Percentiles rank a stretch among this genome's conserved stretches.
Evolutionary conservation across 331 rosid species (phyloP).

Genomic region (Malus hybrid): DNA sequence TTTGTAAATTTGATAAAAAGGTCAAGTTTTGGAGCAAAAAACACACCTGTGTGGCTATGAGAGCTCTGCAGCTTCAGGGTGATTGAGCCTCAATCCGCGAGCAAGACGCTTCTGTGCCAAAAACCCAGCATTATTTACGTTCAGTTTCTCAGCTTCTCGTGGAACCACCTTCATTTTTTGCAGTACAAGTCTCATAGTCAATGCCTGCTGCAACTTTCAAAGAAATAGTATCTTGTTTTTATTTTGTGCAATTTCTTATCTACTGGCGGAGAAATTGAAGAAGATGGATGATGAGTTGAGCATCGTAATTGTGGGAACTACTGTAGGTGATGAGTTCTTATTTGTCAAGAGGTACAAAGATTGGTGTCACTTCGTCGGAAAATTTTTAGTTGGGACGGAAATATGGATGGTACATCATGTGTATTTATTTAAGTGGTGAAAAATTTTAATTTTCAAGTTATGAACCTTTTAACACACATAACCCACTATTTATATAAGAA

Average conservation of each 20-base stretch:
- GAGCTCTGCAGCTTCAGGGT: constrained; percentile 74
- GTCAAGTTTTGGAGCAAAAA: neutral
- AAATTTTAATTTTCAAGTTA: too few species aligned
- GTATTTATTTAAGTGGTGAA: too few species aligned
- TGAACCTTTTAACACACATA: too few species aligned
- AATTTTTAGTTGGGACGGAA: too few species aligned
- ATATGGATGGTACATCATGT: too few species aligned
- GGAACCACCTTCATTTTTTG: constrained; percentile 57
- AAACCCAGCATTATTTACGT: constrained; percentile 65
- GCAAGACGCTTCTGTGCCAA: constrained; percentile 95
- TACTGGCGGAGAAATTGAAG: neutral
- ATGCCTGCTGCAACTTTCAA: neutral
- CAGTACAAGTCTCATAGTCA: constrained; percentile 3
- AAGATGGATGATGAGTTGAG: neutral
- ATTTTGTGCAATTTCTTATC: neutral
- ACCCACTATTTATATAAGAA: too few species aligned
- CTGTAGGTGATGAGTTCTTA: neutral
- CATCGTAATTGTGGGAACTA: neutral
- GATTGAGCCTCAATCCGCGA: constrained; percentile 81
- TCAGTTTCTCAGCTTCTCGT: constrained; percentile 63
- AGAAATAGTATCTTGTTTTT: neutral
- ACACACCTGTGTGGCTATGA: constrained; percentile 71
- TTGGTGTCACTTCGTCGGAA: neutral
- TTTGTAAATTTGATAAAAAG: neutral
- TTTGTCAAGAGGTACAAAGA: neutral